Conservation (phyloP, 2,329 filamentous ascomycete species). For the Elsinoe necatrix region DNA sequence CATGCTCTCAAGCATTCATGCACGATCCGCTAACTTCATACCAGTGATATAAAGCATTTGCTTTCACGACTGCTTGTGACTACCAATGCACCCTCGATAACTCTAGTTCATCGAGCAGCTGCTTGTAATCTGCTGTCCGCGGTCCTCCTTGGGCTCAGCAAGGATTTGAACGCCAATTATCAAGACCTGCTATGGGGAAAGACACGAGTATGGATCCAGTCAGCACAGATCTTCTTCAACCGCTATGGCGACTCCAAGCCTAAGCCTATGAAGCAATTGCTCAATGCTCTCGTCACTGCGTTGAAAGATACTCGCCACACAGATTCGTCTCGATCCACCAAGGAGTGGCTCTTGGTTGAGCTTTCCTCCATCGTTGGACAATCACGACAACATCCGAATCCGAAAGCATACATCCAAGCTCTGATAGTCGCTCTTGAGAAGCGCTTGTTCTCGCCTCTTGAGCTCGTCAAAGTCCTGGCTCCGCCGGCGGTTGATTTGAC, state of each 20-base stretch:
- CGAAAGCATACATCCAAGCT: background rate
- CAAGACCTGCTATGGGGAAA: conserved; percentile 28
- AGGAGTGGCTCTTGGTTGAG: conserved; percentile 20
- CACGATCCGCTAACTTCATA: background rate
- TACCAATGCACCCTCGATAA: conserved; percentile 18
- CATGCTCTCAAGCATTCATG: background rate
- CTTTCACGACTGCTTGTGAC: conserved; percentile 4
- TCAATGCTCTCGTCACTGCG: conserved; percentile 33
- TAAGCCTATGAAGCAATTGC: conserved; percentile 41
- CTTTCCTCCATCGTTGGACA: conserved; percentile 20
- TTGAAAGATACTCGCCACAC: conserved; percentile 26
- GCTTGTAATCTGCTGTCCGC: conserved; percentile 41
- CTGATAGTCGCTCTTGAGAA: background rate
- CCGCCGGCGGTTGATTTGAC: background rate
- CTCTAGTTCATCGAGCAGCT: conserved; percentile 35
- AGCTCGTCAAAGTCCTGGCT: background rate
- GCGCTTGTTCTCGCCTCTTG: background rate
- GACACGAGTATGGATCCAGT: conserved; percentile 31
- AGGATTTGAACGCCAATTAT: conserved; percentile 24
- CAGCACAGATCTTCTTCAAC: conserved; percentile 36
- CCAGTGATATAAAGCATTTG: conserved; percentile 11
- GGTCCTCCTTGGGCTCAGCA: conserved; percentile 33
- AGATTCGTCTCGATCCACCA: conserved; percentile 1
- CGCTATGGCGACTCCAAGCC: conserved; percentile 37
- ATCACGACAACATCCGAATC: background rate